Evolutionary conservation across 2,329 filamentous ascomycete genomes (phyloP).

Genomic region (Aspergillus sp.): DNA sequence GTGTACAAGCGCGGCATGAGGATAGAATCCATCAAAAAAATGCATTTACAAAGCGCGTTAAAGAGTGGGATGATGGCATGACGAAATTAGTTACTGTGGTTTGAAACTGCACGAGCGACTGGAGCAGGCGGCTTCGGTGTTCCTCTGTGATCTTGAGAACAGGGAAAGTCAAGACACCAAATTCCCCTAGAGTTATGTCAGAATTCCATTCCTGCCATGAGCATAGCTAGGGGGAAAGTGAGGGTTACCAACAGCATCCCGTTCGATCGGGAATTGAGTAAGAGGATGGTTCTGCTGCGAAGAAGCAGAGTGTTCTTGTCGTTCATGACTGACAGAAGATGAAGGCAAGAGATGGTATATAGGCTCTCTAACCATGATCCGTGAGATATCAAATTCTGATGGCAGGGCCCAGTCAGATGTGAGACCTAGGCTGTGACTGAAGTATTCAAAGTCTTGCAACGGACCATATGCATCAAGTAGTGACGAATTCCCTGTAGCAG

Average conservation of each 20-base stretch:
- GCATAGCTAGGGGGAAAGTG: not conserved
- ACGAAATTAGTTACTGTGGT: conserved; percentile 39
- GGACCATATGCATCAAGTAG: conserved; percentile 5
- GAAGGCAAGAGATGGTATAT: not conserved
- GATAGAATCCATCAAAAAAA: conserved; percentile 58
- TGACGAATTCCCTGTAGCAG: not conserved
- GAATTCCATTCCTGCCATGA: not conserved
- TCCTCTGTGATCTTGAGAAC: conserved; percentile 2
- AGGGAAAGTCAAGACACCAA: conserved; percentile 7
- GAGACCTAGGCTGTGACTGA: conserved; percentile 8
- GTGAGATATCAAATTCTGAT: conserved; percentile 3
- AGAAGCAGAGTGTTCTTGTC: not conserved
- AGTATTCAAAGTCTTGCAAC: conserved; percentile 7
- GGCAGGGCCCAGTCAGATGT: conserved; percentile 6
- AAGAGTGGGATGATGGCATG: conserved; percentile 59
- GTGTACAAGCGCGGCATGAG: conserved; percentile 56
- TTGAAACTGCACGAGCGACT: not conserved
- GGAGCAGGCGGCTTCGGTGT: conserved; percentile 5
- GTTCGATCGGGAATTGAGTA: conserved; percentile 1
- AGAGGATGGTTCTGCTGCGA: not conserved
- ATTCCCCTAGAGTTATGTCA: conserved; percentile 1
- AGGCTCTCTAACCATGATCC: conserved; percentile 5
- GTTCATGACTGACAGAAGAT: not conserved
- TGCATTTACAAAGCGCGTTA: conserved; percentile 60
- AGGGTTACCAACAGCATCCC: conserved; percentile 3